Evolutionary conservation across 768 basidiomycete genomes (phyloP).

Genomic region (Hygrophoropsis aurantiaca): DNA sequence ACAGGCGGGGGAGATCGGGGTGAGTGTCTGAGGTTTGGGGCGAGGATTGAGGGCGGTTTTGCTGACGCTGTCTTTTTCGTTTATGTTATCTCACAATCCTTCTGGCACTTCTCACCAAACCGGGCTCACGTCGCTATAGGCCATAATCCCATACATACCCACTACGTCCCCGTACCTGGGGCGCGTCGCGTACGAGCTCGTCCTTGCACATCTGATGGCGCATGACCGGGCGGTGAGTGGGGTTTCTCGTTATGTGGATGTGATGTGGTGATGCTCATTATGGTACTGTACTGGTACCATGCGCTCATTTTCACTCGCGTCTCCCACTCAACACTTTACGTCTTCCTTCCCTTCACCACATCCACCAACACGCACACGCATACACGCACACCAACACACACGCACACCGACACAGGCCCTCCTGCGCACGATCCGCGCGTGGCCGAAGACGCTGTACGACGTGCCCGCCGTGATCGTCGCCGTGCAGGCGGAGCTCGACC

Average conservation of each 20-base stretch:
- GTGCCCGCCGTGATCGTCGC: conserved; percentile 86
- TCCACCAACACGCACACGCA: conserved; percentile 9
- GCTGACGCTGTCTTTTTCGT: too few relatives aligned
- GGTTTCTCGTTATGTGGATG: background rate
- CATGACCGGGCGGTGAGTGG: conserved; percentile 67
- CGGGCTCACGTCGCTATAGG: too few relatives aligned
- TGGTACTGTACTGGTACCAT: too few relatives aligned
- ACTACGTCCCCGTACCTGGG: conserved; percentile 78
- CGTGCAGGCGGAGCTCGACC: conserved; percentile 79
- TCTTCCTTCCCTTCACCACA: too few relatives aligned
- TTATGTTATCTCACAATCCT: too few relatives aligned
- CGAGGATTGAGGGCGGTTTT: too few relatives aligned
- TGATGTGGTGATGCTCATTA: too few relatives aligned
- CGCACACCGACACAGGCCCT: conserved; percentile 51
- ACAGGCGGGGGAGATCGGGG: conserved; percentile 71
- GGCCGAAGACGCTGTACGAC: conserved; percentile 93
- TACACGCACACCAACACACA: conserved; percentile 1
- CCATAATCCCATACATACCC: conserved; percentile 88
- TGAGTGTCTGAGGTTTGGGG: too few relatives aligned
- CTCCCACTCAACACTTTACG: too few relatives aligned
- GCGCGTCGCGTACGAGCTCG: conserved; percentile 91
- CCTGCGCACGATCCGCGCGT: conserved; percentile 75
- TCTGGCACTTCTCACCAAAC: too few relatives aligned
- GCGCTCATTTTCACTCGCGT: too few relatives aligned
- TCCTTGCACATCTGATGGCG: conserved; percentile 81